Conservation (phyloP, 2,329 filamentous ascomycete genomes). For the Hypoxylon sp. region DNA sequence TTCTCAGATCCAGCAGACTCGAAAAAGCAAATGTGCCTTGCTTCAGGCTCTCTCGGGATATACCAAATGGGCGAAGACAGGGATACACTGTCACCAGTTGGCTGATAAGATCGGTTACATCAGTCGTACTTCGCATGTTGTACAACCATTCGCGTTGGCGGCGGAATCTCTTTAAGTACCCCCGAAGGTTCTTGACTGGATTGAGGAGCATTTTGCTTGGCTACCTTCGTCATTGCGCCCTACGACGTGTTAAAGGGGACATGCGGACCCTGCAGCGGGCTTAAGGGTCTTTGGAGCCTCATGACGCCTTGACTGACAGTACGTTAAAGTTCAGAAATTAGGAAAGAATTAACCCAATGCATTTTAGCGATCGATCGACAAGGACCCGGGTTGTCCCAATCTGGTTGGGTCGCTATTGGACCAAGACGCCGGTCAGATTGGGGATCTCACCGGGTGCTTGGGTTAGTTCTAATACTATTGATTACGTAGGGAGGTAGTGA, state of each 20-base stretch:
- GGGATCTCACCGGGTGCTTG: conserved; percentile 19
- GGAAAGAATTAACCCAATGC: conserved; percentile 11
- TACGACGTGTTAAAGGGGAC: conserved; percentile 4
- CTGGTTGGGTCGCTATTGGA: conserved; percentile 29
- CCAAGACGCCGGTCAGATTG: conserved; percentile 20
- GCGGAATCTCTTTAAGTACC: conserved; percentile 10
- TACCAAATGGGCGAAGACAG: conserved; percentile 24
- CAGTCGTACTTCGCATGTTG: conserved; percentile 24
- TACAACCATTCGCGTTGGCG: conserved; percentile 16
- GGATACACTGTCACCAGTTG: conserved; percentile 21
- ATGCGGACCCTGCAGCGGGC: not conserved
- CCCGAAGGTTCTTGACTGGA: not conserved
- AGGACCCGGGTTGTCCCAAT: conserved; percentile 32
- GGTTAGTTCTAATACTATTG: conserved; percentile 16
- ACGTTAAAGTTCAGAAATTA: conserved; percentile 13
- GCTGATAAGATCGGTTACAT: conserved; percentile 36
- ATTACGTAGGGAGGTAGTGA: conserved; percentile 4
- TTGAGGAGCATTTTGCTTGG: not conserved
- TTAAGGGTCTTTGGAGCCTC: conserved; percentile 19
- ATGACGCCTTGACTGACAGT: conserved; percentile 12
- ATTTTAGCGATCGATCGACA: conserved; percentile 31
- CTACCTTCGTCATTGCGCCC: not conserved
- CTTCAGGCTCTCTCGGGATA: conserved; percentile 23
- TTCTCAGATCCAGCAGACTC: not conserved
- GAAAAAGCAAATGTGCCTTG: conserved; percentile 2